A percentile compares a stretch with the other conserved stretches of the same genome.
Evolutionary conservation across 1,284 basidiomycete genomes (phyloP).

Genomic region (Trametes sp.): DNA sequence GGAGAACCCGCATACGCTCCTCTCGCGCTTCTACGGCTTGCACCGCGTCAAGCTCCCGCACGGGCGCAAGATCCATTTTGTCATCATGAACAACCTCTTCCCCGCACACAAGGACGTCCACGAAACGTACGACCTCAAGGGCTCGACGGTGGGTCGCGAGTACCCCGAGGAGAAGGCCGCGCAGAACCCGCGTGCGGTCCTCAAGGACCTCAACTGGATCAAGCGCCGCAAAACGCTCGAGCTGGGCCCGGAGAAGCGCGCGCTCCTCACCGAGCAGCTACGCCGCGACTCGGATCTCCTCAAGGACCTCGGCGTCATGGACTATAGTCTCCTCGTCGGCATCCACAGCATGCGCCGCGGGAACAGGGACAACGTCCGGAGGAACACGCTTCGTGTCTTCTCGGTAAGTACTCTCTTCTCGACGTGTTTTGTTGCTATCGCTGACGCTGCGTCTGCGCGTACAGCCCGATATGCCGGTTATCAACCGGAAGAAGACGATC

Average conservation of each 20-base stretch:
- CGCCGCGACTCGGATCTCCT: conserved; percentile 88
- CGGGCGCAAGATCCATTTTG: conserved; percentile 97
- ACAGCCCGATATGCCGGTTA: conserved; percentile 69
- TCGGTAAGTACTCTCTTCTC: conserved; percentile 65
- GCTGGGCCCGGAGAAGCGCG: conserved; percentile 93
- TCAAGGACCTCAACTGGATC: conserved; percentile 99
- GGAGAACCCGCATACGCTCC: conserved; percentile 91
- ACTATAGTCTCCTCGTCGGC: conserved; percentile 94
- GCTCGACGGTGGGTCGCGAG: conserved; percentile 89
- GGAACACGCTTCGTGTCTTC: conserved; percentile 91
- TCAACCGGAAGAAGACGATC: conserved; percentile 63
- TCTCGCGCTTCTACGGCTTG: conserved; percentile 95
- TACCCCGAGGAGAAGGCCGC: conserved; percentile 88
- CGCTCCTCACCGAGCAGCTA: conserved; percentile 90
- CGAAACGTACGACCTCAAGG: conserved; percentile 98
- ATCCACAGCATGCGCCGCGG: conserved; percentile 93
- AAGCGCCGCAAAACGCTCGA: conserved; percentile 81
- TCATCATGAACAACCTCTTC: conserved; percentile 99
- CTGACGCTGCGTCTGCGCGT: conserved; percentile 15
- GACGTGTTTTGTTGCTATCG: not conserved
- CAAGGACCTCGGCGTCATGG: conserved; percentile 90
- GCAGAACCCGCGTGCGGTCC: conserved; percentile 84
- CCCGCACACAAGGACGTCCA: conserved; percentile 97
- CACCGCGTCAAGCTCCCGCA: conserved; percentile 96
- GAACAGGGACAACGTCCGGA: conserved; percentile 90